phyloP scores from a whole-genome alignment of 2,329 filamentous ascomycete species.

The Stemphylium vesicarium region DNA sequence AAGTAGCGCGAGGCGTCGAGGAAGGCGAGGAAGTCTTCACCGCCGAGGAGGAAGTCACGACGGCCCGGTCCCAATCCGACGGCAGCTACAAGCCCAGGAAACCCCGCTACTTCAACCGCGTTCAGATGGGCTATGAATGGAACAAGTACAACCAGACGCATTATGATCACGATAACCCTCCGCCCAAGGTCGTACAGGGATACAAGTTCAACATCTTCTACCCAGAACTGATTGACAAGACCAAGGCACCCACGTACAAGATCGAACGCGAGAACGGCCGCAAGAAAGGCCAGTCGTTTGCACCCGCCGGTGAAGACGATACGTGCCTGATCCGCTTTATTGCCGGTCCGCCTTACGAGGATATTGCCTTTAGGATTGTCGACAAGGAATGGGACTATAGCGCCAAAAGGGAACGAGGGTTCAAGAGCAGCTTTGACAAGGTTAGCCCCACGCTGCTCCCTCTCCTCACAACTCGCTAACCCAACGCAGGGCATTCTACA shows the following conservation, averaged over 20 bases:
- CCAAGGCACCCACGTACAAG: conserved; percentile 91
- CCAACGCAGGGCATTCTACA: conserved; percentile 81
- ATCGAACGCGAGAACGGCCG: conserved; percentile 93
- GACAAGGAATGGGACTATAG: conserved; percentile 99
- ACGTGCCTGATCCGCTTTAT: conserved; percentile 97
- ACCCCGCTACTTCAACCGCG: conserved; percentile 95
- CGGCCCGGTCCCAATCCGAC: conserved; percentile 75
- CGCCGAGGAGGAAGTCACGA: conserved; percentile 79
- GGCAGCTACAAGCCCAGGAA: conserved; percentile 88
- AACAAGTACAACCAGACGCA: conserved; percentile 99
- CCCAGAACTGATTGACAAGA: conserved; percentile 93
- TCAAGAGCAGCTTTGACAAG: conserved; percentile 97
- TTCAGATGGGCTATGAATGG: conserved; percentile 99
- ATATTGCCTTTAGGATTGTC: conserved; percentile 95
- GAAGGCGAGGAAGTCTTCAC: conserved; percentile 97
- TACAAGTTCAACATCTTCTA: conserved; percentile 99
- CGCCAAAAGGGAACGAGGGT: conserved; percentile 91
- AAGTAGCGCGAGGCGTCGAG: conserved; percentile 86
- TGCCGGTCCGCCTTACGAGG: conserved; percentile 92
- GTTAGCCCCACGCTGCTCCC: conserved; percentile 59
- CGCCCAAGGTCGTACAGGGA: conserved; percentile 96
- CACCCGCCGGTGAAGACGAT: conserved; percentile 92
- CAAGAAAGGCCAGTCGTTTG: conserved; percentile 88
- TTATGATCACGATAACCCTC: conserved; percentile 97
- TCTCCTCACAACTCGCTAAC: conserved; percentile 33